Percentiles rank a stretch among this genome's conserved stretches.
phyloP scores from a whole-genome alignment of 2,329 filamentous ascomycete species.

The Mollisiaceae sp. region DNA sequence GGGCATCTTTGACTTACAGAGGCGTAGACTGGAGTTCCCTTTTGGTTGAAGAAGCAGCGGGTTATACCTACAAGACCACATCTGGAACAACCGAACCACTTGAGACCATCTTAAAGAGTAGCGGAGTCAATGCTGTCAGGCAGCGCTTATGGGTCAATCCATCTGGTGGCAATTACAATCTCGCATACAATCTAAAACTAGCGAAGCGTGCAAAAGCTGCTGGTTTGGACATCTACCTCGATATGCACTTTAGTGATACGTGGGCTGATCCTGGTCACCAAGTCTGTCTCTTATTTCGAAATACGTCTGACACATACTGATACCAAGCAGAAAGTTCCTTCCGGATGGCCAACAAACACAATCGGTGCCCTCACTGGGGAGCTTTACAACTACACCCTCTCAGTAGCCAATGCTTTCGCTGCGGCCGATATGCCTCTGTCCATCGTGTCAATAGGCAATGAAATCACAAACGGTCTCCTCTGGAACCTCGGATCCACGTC shows the following conservation, averaged over 20 bases:
- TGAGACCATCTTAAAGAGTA: conserved; percentile 65
- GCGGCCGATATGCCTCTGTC: conserved; percentile 58
- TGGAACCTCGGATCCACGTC: conserved; percentile 65
- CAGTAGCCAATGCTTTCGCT: conserved; percentile 65
- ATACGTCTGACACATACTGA: background rate
- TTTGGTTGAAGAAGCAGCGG: conserved; percentile 64
- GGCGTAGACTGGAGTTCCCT: conserved; percentile 76
- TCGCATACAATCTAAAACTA: conserved; percentile 73
- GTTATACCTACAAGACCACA: conserved; percentile 63
- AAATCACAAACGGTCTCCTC: conserved; percentile 70
- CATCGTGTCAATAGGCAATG: conserved; percentile 75
- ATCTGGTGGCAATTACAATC: conserved; percentile 66
- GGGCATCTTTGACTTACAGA: conserved; percentile 59
- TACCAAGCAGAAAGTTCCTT: conserved; percentile 53
- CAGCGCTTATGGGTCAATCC: conserved; percentile 77
- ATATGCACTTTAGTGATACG: conserved; percentile 71
- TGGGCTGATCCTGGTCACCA: conserved; percentile 74
- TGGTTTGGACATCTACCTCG: conserved; percentile 62
- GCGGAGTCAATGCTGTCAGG: conserved; percentile 71
- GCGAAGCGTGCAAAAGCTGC: conserved; percentile 67
- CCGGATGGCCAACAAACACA: conserved; percentile 62
- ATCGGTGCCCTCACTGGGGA: conserved; percentile 63
- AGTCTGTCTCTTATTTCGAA: conserved; percentile 35
- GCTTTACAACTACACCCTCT: conserved; percentile 72
- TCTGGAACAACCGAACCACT: conserved; percentile 59